Percentiles rank a stretch among this genome's conserved stretches.
Evolutionary conservation across 768 basidiomycete species (phyloP).

Genomic region (Leccinellum albellum): DNA sequence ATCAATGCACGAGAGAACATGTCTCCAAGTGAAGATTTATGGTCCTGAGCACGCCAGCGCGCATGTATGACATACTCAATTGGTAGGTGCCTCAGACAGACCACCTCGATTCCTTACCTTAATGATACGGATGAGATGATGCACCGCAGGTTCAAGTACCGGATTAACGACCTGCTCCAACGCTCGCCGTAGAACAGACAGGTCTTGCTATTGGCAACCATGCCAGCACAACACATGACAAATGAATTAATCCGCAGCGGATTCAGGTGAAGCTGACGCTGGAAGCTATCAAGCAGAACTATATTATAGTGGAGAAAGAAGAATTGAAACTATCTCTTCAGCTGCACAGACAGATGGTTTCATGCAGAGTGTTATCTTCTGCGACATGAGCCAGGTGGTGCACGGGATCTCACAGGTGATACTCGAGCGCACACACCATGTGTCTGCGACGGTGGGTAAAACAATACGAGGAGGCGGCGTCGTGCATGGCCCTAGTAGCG

Average conservation of each 20-base stretch:
- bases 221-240: slow-evolving; percentile 95
- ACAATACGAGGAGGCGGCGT: background rate
- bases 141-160: slow-evolving; percentile 97
- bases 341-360: slow-evolving; percentile 97
- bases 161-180: slow-evolving; percentile 99
- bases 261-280: slow-evolving; percentile 98
- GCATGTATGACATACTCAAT: slow-evolving; percentile 97
- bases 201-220: slow-evolving; percentile 94
- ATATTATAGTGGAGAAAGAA: slow-evolving; percentile 98
- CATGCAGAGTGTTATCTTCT: slow-evolving; percentile 99
- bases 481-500: background rate
- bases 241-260: slow-evolving; percentile 98
- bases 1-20: slow-evolving; percentile 98
- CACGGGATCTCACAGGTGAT: slow-evolving; percentile 97
- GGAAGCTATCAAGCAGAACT: slow-evolving; percentile 99
- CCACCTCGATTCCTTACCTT: slow-evolving; percentile 81
- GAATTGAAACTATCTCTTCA: slow-evolving; percentile 99
- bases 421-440: slow-evolving; percentile 58
- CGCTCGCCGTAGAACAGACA: slow-evolving; percentile 93
- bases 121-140: slow-evolving; percentile 99
- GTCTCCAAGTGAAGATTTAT: slow-evolving; percentile 91
- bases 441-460: slow-evolving; percentile 83
- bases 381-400: slow-evolving; percentile 97
- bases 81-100: slow-evolving; percentile 84
- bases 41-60: slow-evolving; percentile 94